Percentiles rank a stretch among this genome's conserved stretches.
phyloP scores from a whole-genome alignment of 2,329 filamentous ascomycete species.

The Alternaria conjuncta region DNA sequence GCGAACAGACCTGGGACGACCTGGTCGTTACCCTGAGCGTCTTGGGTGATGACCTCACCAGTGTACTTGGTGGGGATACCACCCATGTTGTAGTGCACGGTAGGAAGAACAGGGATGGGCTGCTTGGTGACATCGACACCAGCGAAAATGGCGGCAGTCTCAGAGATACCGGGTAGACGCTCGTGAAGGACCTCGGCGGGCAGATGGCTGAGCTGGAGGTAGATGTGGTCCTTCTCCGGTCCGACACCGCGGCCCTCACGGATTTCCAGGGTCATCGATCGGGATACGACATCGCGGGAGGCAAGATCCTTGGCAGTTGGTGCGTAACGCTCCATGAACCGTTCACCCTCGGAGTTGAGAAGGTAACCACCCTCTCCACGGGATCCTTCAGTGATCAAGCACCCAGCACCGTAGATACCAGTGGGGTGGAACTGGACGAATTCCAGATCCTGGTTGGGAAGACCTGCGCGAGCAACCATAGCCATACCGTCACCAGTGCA shows the following conservation, averaged over 20 bases:
- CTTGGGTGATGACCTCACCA: conserved; percentile 90
- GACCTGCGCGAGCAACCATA: conserved; percentile 96
- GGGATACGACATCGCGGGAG: conserved; percentile 92
- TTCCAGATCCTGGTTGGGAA: conserved; percentile 98
- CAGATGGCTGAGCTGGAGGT: conserved; percentile 95
- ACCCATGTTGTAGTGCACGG: conserved; percentile 99
- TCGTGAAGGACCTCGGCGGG: conserved; percentile 91
- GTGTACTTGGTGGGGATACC: conserved; percentile 98
- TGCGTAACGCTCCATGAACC: conserved; percentile 99
- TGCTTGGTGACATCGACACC: conserved; percentile 97
- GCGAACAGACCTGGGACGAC: conserved; percentile 94
- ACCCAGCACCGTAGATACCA: conserved; percentile 95
- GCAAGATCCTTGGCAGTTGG: conserved; percentile 98
- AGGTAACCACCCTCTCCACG: conserved; percentile 98
- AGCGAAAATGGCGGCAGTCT: conserved; percentile 96
- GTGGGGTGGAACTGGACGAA: conserved; percentile 99
- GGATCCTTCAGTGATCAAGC: conserved; percentile 96
- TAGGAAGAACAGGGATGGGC: conserved; percentile 94
- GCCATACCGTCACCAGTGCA: conserved; percentile 99
- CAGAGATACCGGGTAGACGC: conserved; percentile 96
- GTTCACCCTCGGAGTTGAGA: conserved; percentile 95
- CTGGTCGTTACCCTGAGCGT: conserved; percentile 86
- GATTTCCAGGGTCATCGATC: conserved; percentile 98
- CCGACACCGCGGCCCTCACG: conserved; percentile 96
- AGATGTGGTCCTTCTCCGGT: conserved; percentile 97